Base-by-base conservation (phyloP, 768 basidiomycete species). In the Serendipita vermifera region DNA sequence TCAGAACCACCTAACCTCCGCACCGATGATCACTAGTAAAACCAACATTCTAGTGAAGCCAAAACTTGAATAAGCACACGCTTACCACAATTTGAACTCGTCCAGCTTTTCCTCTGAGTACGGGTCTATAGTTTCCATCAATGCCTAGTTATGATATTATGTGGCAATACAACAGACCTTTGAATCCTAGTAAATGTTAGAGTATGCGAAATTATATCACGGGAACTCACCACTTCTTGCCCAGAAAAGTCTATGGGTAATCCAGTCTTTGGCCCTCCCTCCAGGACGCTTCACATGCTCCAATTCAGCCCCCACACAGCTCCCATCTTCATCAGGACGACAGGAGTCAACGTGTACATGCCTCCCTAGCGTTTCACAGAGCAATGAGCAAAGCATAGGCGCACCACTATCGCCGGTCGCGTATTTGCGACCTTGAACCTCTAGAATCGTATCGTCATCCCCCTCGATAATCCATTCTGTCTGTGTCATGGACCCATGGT, bases 401-500 rank as follows among this genome's bases (percentile, higher is more conserved):
- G 78, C 79, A 5, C 81, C 79, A 38, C 77, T 76, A 53, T 80
- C 78, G 22, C 73, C 54, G 11, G 63, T 48, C 0, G 55, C 59
- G 33, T 55, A 82, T 58, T 71, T 76, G 56, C 73, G 73, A 2
- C 81, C 80, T 57, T 75, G 73, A 2, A 81, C 66, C 59, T 82
- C 82, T 0, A 81, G 56, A 1, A 67, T 64, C 1, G 69, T 71
- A 15, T 72, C 77, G 5, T 79, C 75, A 1, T 73, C 72, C 0
- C 75, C 76, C 54, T 81, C 78, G 3, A 81, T 62, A 0, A 74
- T 69, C 82, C 82, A 83, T 38, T 70, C 69, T 0, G 77, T 76
- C 56, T 67, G 71, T 0, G 78, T 75, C 80, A 82, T 82, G 1
- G 78, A 80, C 3, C 81, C 82, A 57, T 83, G 81, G 14, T 71